Evolutionary conservation across 148 eudicot genomes (phyloP).

Genomic region (Amaranthus hypochondriacus): DNA sequence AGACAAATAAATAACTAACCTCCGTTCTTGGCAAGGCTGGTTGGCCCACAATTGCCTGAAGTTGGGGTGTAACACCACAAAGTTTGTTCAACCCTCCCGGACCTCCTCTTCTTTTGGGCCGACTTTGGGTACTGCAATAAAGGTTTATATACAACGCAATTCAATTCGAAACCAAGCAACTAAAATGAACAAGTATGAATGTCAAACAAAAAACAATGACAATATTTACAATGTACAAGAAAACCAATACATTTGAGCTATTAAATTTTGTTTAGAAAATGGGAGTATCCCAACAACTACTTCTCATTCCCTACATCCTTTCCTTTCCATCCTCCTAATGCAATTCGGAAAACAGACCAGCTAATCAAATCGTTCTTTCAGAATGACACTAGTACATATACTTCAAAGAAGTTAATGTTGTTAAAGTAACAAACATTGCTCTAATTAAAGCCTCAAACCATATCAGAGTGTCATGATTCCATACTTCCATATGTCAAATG

Average conservation of each 20-base stretch:
- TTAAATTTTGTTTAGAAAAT: background rate
- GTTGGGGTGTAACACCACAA: conserved; percentile 82
- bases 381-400: background rate
- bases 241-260: background rate
- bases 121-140: conserved; percentile 47
- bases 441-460: background rate
- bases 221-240: background rate
- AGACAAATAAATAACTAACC: conserved; percentile 30
- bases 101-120: conserved; percentile 78
- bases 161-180: background rate
- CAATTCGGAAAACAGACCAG: background rate
- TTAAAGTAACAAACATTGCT: background rate
- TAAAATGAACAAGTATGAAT: background rate
- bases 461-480: background rate
- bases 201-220: too few species aligned
- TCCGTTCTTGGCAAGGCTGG: conserved; percentile 83
- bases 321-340: background rate
- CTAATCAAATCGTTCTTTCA: background rate
- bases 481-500: background rate
- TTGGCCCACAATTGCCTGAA: conserved; percentile 76
- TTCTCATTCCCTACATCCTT: background rate
- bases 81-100: conserved; percentile 85
- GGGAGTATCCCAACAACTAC: background rate
- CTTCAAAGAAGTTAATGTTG: background rate
- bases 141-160: background rate